These are phyloP conservation scores for Alliaria petiolata DNA, from an alignment of 345 rosid species.

Conservation along the genomic window DNA sequence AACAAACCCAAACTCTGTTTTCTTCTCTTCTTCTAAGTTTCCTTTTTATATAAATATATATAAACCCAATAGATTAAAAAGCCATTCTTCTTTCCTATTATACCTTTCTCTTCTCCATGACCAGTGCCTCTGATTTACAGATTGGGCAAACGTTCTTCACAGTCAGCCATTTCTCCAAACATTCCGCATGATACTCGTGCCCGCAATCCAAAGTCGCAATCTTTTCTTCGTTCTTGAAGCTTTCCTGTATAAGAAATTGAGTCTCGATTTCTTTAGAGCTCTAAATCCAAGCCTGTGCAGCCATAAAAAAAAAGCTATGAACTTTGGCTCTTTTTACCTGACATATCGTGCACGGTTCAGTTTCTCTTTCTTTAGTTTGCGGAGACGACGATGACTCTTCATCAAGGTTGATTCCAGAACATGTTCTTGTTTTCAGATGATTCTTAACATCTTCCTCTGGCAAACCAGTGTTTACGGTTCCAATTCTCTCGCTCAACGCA, in stretches of 20 bases:
- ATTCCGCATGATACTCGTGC: conserved; percentile 81
- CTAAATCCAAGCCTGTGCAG: not conserved
- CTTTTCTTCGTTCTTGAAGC: conserved; percentile 51
- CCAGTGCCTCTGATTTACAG: conserved; percentile 87
- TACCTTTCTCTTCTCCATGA: conserved; percentile 25
- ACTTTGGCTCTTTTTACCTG: conserved; percentile 48
- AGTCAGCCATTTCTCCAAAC: conserved; percentile 87
- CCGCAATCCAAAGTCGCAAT: conserved; percentile 79
- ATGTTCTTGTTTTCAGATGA: conserved; percentile 57
- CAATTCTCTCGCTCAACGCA: conserved; percentile 78
- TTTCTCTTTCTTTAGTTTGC: conserved; percentile 45
- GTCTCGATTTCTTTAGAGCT: not conserved
- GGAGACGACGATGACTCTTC: conserved; percentile 33
- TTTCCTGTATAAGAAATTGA: conserved; percentile 43
- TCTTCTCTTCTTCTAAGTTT: conserved; percentile 23
- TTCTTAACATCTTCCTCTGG: conserved; percentile 59
- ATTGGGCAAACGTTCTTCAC: conserved; percentile 89
- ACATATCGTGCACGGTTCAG: conserved; percentile 85
- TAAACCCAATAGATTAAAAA: conserved; percentile 17
- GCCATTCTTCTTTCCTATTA: conserved; percentile 28
- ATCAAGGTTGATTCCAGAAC: conserved; percentile 51
- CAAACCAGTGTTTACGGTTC: conserved; percentile 77
- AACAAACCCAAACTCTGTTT: conserved; percentile 33
- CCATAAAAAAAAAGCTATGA: not conserved
- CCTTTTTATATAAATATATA: conserved; percentile 14